These are phyloP conservation scores for Ligustrum vulgare DNA, from an alignment of 257 asterid species.

Conservation along the genomic window DNA sequence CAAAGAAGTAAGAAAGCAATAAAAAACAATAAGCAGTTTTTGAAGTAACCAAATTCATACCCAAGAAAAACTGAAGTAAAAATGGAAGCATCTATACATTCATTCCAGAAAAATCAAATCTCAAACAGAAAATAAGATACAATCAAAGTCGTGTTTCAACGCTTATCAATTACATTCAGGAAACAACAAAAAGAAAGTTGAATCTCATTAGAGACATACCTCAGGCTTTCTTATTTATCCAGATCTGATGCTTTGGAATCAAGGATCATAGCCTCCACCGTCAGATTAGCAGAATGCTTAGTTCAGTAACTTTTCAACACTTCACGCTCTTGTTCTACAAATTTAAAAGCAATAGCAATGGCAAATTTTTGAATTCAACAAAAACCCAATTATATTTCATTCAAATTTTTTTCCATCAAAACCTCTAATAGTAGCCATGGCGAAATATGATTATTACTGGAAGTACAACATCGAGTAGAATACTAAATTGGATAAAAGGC, in stretches of 20 bases:
- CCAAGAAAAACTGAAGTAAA: no score
- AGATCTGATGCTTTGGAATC: constrained; percentile 93
- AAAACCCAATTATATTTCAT: background rate
- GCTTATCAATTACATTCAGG: background rate
- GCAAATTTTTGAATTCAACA: background rate
- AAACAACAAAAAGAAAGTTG: no score
- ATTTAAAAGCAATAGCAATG: constrained; percentile 13
- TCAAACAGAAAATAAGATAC: background rate
- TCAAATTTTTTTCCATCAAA: no score
- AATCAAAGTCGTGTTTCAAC: no score
- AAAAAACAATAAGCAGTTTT: no score
- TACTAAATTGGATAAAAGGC: no score
- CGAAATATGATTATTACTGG: no score
- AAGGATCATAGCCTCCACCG: constrained; percentile 94
- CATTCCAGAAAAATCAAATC: background rate
- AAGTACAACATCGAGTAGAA: no score
- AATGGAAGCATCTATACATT: no score
- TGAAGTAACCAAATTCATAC: no score
- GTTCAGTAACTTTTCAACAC: constrained; percentile 86
- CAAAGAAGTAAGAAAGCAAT: no score
- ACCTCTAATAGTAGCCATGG: no score
- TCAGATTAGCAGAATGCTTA: constrained; percentile 73
- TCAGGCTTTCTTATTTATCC: constrained; percentile 97
- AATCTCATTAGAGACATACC: constrained; percentile 37
- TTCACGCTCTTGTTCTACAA: constrained; percentile 74